Conservation (phyloP, 805 yeast species). For the Lachancea quebecensis region DNA sequence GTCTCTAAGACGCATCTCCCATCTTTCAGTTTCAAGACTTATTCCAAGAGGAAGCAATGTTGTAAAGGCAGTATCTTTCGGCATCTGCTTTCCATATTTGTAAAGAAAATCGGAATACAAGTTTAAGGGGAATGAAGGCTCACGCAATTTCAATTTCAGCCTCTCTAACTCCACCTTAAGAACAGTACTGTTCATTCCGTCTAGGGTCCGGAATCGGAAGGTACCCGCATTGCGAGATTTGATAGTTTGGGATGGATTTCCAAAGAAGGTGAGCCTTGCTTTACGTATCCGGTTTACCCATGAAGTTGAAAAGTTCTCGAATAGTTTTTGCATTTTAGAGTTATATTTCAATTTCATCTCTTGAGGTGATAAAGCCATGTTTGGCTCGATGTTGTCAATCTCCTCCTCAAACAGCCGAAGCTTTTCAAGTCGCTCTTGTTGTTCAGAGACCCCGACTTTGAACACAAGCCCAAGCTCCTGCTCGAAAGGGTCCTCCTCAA, state of each 20-base stretch:
- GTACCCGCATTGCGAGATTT: background rate
- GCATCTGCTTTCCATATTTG: slow-evolving; percentile 44
- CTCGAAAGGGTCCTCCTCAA: slow-evolving; percentile 65
- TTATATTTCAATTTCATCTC: background rate
- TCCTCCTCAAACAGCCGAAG: slow-evolving; percentile 23
- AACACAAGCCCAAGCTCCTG: slow-evolving; percentile 49
- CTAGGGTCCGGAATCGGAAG: slow-evolving; percentile 7
- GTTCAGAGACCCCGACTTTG: slow-evolving; percentile 54
- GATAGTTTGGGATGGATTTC: slow-evolving; percentile 20
- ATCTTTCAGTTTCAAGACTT: slow-evolving; percentile 37
- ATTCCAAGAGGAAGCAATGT: slow-evolving; percentile 46
- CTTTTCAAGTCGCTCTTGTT: slow-evolving; percentile 42
- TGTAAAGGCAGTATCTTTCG: slow-evolving; percentile 46
- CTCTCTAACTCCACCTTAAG: slow-evolving; percentile 21
- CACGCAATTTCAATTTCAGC: slow-evolving; percentile 19
- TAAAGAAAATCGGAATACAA: slow-evolving; percentile 32
- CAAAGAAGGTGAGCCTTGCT: slow-evolving; percentile 27
- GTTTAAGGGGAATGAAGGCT: slow-evolving; percentile 29
- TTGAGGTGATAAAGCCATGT: background rate
- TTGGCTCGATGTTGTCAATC: slow-evolving; percentile 1
- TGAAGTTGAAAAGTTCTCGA: slow-evolving; percentile 36
- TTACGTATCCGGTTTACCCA: slow-evolving; percentile 33
- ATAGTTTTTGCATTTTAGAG: slow-evolving; percentile 15
- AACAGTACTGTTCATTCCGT: slow-evolving; percentile 22
- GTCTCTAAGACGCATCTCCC: slow-evolving; percentile 44